These are phyloP conservation scores for Trypanosoma brucei DNA, from an alignment of 208 protist species.

Conservation along the genomic window DNA sequence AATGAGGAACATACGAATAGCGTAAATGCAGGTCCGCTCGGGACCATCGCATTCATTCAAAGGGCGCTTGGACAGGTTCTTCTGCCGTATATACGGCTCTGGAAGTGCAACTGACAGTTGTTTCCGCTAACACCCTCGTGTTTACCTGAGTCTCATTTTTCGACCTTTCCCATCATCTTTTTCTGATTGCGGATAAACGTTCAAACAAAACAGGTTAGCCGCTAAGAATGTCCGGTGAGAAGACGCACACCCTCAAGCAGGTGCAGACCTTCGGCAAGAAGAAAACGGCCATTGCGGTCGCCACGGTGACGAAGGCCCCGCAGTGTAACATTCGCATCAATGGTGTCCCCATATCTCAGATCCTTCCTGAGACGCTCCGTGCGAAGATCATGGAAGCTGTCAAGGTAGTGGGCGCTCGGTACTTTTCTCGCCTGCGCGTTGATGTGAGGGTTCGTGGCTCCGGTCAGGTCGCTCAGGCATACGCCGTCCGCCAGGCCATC, in stretches of 20 bases:
- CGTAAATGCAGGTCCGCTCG: too few relatives aligned
- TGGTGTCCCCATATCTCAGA: slow-evolving; percentile 95
- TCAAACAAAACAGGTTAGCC: slow-evolving; percentile 1
- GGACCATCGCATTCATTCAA: too few relatives aligned
- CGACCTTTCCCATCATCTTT: too few relatives aligned
- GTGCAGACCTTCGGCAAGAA: slow-evolving; percentile 95
- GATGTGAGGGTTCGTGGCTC: slow-evolving; percentile 96
- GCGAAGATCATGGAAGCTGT: slow-evolving; percentile 98
- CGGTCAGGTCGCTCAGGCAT: slow-evolving; percentile 98
- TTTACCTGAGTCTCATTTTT: too few relatives aligned
- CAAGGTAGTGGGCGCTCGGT: slow-evolving; percentile 93
- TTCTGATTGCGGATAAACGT: too few relatives aligned
- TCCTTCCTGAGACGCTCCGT: slow-evolving; percentile 96
- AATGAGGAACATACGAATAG: too few relatives aligned
- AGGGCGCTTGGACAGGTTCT: too few relatives aligned
- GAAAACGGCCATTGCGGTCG: slow-evolving; percentile 99
- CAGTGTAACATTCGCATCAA: slow-evolving; percentile 99
- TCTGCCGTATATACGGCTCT: too few relatives aligned
- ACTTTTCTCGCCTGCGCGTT: slow-evolving; percentile 96
- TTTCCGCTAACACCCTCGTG: too few relatives aligned
- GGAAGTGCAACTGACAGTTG: too few relatives aligned
- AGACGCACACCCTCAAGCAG: slow-evolving; percentile 74
- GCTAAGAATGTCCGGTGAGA: slow-evolving; percentile 54
- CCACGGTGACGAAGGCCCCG: slow-evolving; percentile 93
- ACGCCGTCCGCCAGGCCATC: slow-evolving; percentile 99